Base-by-base conservation (phyloP, 805 yeast genomes). In the Clavispora vitiphila region DNA sequence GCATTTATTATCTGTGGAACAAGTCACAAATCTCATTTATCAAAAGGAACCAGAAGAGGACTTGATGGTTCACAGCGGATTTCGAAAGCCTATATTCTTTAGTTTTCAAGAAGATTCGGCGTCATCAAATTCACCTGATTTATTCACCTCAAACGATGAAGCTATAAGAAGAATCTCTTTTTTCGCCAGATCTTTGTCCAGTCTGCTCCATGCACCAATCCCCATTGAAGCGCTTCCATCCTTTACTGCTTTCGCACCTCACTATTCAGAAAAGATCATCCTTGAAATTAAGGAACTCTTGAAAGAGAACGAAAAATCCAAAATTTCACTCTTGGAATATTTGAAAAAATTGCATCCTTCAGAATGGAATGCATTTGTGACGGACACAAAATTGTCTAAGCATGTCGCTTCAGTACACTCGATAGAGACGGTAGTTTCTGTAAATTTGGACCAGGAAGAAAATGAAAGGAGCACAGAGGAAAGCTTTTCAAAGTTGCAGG, bases 311-410 rank as follows among this genome's bases (percentile, higher is more conserved):
- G 56, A 62, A 12, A 58, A 62, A 18, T 73, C 79, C 1, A 74
- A 70, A 46, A 56, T 76, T 2, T 68, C 96, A 0, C 61, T 86
- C n/a, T 65, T 88, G 26, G 96, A 88, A 51, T 88, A 88, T 55
- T 68, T 88, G 51, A 86, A 86, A 53, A 76, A 76, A 40, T 67
- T 87, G 40, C 80, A 83, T 55, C 81, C 84, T 0, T 64, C 69
- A 9, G 96, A 89, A 50, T 88, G 96, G 96, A 77, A 77, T 5
- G 75, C 78, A 41, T 89, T 86, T 68, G 91, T 86, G 1, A 71
- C 76, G 37, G 95, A 86, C 58, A 78, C 90, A 0, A 86, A 85
- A 54, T 60, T 79, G 21, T 44, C 60, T 34, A 41, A 37, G 7
- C 52, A 42, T 30, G 29, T 48, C 8, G 15, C 34, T 3, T 24